Conservation (phyloP, 164 flowering plant species). For the Vitis rupestris region DNA sequence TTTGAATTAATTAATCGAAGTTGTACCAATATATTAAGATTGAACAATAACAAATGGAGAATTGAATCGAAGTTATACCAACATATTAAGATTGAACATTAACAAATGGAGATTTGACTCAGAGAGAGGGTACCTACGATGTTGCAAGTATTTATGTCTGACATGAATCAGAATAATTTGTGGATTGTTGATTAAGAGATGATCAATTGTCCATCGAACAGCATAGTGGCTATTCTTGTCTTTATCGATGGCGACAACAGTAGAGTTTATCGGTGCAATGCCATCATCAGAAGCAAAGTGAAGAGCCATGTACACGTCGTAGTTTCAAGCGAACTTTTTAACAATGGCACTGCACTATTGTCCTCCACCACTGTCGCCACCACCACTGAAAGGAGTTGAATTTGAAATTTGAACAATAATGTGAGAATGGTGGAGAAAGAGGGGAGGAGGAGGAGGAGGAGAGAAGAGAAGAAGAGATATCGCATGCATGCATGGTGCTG, state of each 20-base stretch:
- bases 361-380: neutral
- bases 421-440: neutral
- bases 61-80: neutral
- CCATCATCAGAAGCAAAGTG: slow-evolving; percentile 4
- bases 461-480: neutral
- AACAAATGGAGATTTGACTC: slow-evolving; percentile 1
- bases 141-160: slow-evolving; percentile 15
- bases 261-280: slow-evolving; percentile 8
- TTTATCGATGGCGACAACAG: slow-evolving; percentile 53
- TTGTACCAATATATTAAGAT: neutral
- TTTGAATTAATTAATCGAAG: neutral
- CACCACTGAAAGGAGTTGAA: too few species aligned
- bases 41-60: neutral
- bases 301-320: slow-evolving; percentile 7
- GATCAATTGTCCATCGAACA: slow-evolving; percentile 56
- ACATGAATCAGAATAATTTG: slow-evolving; percentile 50
- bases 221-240: slow-evolving; percentile 63
- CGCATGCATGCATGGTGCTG: too few species aligned
- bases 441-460: neutral
- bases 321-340: neutral
- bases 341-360: neutral
- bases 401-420: too few species aligned
- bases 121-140: slow-evolving; percentile 48
- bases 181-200: slow-evolving; percentile 25
- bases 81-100: neutral